phyloP scores from a whole-genome alignment of 164 flowering plant species.

The Nelumbo lutea region DNA sequence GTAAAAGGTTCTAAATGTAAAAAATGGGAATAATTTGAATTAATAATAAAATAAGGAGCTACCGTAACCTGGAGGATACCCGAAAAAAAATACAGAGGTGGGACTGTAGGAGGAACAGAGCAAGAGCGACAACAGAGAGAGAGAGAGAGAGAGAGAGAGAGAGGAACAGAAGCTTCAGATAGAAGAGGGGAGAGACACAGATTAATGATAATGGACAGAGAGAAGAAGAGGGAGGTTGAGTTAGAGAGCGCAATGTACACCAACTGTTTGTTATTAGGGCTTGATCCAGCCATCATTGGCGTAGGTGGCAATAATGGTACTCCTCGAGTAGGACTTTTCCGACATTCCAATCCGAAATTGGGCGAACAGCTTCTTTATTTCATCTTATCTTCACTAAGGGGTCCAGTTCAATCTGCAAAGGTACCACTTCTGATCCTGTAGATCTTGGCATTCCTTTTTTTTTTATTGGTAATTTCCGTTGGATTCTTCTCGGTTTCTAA shows the following conservation, averaged over 20 bases:
- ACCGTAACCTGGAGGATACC: neutral
- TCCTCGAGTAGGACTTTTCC: constrained; percentile 84
- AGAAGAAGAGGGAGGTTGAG: constrained; percentile 95
- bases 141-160: constrained; percentile 13
- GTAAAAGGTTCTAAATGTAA: neutral
- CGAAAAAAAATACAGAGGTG: no score
- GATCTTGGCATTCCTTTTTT: constrained; percentile 8
- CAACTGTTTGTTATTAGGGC: constrained; percentile 84
- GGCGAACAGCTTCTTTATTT: constrained; percentile 97
- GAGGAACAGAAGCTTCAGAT: neutral
- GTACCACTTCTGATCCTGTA: constrained; percentile 21
- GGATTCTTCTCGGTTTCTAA: neutral
- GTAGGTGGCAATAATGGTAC: constrained; percentile 46
- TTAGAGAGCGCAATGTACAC: constrained; percentile 99
- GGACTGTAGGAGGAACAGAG: neutral
- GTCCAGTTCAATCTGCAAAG: constrained; percentile 90
- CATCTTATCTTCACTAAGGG: constrained; percentile 88
- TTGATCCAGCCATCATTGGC: constrained; percentile 83
- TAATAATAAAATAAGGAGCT: neutral
- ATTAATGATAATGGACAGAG: constrained; percentile 87
- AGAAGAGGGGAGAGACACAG: neutral
- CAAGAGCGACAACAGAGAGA: neutral
- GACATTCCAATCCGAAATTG: constrained; percentile 96
- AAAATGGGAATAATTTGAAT: neutral
- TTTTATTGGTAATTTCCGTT: neutral